Base-by-base conservation (phyloP, 2,329 filamentous ascomycete species). In the Zarea fungicola region DNA sequence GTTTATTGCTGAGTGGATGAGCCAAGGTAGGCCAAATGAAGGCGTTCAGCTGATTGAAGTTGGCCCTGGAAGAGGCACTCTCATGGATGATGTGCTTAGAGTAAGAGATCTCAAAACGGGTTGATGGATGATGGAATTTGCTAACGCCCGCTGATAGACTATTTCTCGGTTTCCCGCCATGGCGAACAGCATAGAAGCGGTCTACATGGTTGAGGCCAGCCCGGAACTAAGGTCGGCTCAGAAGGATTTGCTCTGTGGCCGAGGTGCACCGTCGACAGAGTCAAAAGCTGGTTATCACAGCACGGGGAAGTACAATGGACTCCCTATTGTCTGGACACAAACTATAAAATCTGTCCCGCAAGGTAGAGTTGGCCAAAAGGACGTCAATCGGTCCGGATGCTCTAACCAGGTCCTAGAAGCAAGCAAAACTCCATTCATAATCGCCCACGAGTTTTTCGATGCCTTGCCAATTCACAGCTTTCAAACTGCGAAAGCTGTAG, bases 391-490 rank as follows among this genome's bases (percentile, higher is more conserved):
- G 22, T 36, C 8, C 10, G 16, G 6, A 26, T n/a, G n/a, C n/a
- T n/a, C 29, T 39, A 3, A 50, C n/a, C 42, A 14, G 39, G 8
- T 3, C 22, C 43, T 56, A 84, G 83, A 80, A 52, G 69, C 81
- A 19, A 76, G 78, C 52, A 87, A 86, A 62, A 87, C 84, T 19
- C 92, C 93, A 1, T 95, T 97, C 66, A 95, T 99, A 52, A 81
- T 97, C 42, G 93, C 93, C 5, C 93, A 99, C 65, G 93, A 99
- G 65, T 97, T 99, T 75, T 99, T 99, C 70, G 93, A 99, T 59
- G 93, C 93, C 3, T 83, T 99, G 1, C 93, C 93, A 28, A 96
- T 99, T 58, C 91, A 99, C 65, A 84, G 89, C 52, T 99, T 99
- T 65, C 86, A 97, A 66, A 85, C 88, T 13, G 77, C 92, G 43